These are phyloP conservation scores for Colletotrichum tamarilloi DNA, from an alignment of 2,329 filamentous ascomycete genomes.

Conservation along the genomic window DNA sequence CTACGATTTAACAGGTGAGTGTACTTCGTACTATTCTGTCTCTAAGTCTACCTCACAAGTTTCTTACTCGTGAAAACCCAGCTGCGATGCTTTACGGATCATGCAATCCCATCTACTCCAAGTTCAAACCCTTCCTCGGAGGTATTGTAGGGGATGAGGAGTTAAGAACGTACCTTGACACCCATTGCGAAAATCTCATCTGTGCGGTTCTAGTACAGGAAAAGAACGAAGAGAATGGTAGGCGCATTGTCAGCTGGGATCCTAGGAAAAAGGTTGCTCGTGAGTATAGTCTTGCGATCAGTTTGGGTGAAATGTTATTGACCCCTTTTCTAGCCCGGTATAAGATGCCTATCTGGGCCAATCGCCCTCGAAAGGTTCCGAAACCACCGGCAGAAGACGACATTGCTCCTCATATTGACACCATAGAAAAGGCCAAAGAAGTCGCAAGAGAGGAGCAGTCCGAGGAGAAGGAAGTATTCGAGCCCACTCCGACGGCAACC, in stretches of 20 bases:
- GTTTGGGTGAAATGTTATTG: too few species aligned
- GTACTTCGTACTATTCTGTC: too few species aligned
- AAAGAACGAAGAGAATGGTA: neutral
- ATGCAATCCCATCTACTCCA: neutral
- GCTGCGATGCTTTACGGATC: slow-evolving; percentile 8
- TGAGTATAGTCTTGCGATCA: neutral
- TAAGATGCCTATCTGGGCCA: slow-evolving; percentile 2
- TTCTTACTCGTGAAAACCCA: neutral
- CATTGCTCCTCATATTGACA: neutral
- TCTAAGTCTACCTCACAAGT: too few species aligned
- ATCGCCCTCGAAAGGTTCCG: neutral
- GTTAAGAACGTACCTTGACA: neutral
- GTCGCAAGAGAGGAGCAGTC: neutral
- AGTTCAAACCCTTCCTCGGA: slow-evolving; percentile 9
- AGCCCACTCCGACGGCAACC: neutral
- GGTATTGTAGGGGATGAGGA: neutral
- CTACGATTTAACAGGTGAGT: slow-evolving; percentile 36
- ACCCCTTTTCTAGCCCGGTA: neutral
- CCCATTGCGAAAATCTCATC: neutral
- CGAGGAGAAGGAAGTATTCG: neutral
- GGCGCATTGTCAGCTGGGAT: neutral
- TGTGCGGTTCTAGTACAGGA: neutral
- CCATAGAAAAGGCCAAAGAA: neutral
- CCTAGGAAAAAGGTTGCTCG: neutral
- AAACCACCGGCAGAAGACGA: neutral